phyloP scores from a whole-genome alignment of 495 filamentous ascomycete genomes.

The Neurospora sublineolata region DNA sequence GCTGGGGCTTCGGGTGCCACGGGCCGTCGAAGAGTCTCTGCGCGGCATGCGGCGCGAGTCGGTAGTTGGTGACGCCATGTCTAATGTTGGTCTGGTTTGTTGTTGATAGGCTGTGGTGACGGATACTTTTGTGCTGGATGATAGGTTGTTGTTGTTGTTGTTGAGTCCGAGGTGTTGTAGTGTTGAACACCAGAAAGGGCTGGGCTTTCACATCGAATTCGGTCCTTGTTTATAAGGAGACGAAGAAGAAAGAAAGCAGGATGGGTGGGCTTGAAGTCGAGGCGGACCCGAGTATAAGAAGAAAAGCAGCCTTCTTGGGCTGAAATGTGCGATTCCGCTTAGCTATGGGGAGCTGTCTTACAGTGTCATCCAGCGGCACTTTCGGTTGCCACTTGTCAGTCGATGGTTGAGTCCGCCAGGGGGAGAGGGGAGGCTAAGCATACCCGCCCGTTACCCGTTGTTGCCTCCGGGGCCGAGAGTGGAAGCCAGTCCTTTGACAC shows the following conservation, averaged over 20 bases:
- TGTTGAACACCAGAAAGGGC: neutral
- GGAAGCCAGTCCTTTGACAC: constrained; percentile 3
- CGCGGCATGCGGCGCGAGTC: constrained; percentile 21
- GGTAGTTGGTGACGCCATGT: constrained; percentile 19
- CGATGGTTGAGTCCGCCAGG: constrained; percentile 21
- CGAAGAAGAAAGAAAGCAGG: constrained; percentile 3
- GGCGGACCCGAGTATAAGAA: constrained; percentile 7
- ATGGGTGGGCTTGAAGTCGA: constrained; percentile 4
- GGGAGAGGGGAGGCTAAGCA: constrained; percentile 20
- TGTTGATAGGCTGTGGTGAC: neutral
- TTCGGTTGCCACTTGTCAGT: constrained; percentile 32
- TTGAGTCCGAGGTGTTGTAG: neutral
- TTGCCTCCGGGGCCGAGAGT: constrained; percentile 4
- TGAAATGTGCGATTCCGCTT: constrained; percentile 23
- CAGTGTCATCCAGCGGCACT: constrained; percentile 21
- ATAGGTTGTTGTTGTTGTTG: neutral
- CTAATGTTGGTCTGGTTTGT: constrained; percentile 6
- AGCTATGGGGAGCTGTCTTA: constrained; percentile 12
- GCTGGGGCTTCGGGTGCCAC: constrained; percentile 14
- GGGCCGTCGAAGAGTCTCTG: constrained; percentile 22
- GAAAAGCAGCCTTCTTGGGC: constrained; percentile 23
- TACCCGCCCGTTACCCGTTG: constrained; percentile 21
- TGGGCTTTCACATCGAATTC: constrained; percentile 1
- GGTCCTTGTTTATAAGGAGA: neutral
- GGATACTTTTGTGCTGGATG: neutral